phyloP scores from a whole-genome alignment of 192 early-diverging fungal genomes.

The Lobosporangium transversale region DNA sequence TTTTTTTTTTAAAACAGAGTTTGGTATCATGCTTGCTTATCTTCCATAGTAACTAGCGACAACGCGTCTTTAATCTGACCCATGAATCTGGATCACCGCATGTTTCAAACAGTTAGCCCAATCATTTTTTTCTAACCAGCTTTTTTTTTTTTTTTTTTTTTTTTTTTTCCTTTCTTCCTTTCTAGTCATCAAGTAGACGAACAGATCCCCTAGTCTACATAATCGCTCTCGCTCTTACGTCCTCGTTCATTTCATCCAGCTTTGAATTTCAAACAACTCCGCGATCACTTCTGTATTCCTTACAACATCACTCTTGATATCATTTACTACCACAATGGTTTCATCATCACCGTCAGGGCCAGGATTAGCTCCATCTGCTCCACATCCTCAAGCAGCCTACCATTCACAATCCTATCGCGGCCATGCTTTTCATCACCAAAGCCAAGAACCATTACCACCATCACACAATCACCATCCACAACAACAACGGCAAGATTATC shows the following conservation, averaged over 20 bases:
- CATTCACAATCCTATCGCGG: slow-evolving; percentile 4
- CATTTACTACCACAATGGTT: no score
- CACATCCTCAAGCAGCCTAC: slow-evolving; percentile 1
- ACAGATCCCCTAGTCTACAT: no score
- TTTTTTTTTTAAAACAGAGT: background rate
- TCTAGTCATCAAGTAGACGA: background rate
- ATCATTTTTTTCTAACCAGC: no score
- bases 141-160: slow-evolving; percentile 8
- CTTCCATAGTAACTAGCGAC: no score
- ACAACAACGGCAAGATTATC: background rate
- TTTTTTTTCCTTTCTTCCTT: background rate
- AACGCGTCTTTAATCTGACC: no score
- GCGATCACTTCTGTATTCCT: slow-evolving; percentile 1
- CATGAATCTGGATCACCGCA: no score
- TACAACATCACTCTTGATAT: background rate
- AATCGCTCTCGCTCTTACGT: no score
- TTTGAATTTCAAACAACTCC: slow-evolving; percentile 1
- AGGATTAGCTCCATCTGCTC: background rate
- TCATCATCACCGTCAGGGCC: slow-evolving; percentile 19
- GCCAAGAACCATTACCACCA: background rate
- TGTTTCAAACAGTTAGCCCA: no score
- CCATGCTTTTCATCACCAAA: background rate
- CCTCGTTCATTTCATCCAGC: background rate
- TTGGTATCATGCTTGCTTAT: no score
- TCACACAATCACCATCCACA: no score